phyloP scores from a whole-genome alignment of 2,329 filamentous ascomycete species.

The Calonectria pseudoturangicola region DNA sequence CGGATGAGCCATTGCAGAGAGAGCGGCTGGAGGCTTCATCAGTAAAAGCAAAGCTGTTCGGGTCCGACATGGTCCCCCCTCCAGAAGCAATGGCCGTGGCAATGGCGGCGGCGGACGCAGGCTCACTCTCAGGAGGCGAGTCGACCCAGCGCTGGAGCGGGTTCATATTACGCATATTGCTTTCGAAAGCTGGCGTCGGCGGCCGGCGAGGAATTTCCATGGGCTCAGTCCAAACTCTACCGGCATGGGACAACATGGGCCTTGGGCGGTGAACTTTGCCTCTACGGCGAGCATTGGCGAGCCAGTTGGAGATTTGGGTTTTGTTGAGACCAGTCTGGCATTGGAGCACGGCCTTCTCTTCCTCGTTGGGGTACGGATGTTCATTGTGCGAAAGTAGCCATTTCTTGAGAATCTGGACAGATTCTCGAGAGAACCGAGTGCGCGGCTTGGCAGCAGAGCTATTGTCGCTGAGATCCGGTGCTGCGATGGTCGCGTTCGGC shows the following conservation, averaged over 20 bases:
- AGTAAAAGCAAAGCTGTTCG: constrained; percentile 76
- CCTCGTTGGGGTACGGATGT: constrained; percentile 91
- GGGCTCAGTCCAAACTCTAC: constrained; percentile 72
- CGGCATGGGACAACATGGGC: constrained; percentile 80
- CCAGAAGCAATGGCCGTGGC: constrained; percentile 73
- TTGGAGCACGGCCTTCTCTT: constrained; percentile 88
- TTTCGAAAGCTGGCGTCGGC: constrained; percentile 72
- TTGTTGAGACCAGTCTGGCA: constrained; percentile 86
- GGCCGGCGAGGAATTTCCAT: constrained; percentile 83
- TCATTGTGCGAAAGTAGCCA: constrained; percentile 88
- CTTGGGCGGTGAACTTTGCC: constrained; percentile 84
- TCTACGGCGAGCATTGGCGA: constrained; percentile 90
- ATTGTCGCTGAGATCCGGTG: not conserved
- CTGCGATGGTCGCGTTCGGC: not conserved
- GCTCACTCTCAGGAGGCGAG: constrained; percentile 77
- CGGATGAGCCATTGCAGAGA: constrained; percentile 75
- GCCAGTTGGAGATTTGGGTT: constrained; percentile 92
- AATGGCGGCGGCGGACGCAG: constrained; percentile 75
- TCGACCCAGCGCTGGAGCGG: constrained; percentile 76
- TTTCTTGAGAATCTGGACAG: constrained; percentile 86
- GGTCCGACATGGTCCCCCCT: constrained; percentile 70
- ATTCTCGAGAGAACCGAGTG: constrained; percentile 86
- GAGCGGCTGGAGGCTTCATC: constrained; percentile 78
- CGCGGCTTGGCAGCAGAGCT: constrained; percentile 73
- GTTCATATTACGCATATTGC: constrained; percentile 73